These are phyloP conservation scores for Dryadomyces sulphureus DNA, from an alignment of 2,329 filamentous ascomycete species.

Conservation along the genomic window DNA sequence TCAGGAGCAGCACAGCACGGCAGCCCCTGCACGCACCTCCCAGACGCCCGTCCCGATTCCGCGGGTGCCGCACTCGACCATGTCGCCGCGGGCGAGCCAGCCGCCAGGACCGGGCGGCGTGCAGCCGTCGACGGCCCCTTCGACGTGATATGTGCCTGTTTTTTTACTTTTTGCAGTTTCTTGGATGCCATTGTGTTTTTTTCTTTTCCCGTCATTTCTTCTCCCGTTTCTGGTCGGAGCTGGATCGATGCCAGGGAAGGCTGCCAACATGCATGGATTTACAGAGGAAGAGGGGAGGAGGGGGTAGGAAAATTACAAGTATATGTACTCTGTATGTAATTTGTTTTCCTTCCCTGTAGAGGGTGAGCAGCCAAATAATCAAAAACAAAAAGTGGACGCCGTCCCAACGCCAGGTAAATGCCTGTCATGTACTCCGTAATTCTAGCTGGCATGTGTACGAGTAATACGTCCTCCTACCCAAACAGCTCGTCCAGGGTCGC, in stretches of 20 bases:
- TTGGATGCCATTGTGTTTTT: too few species aligned
- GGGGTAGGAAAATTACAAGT: too few species aligned
- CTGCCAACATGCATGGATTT: too few species aligned
- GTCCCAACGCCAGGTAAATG: too few species aligned
- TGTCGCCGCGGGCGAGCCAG: constrained; percentile 1
- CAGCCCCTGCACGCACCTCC: constrained; percentile 5
- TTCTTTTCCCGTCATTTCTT: too few species aligned
- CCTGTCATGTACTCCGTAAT: background rate
- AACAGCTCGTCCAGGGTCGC: constrained; percentile 26
- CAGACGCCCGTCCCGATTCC: constrained; percentile 14
- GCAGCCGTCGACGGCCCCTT: background rate
- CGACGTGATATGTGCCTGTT: constrained; percentile 15
- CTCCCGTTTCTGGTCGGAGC: too few species aligned
- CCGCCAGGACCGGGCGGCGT: background rate
- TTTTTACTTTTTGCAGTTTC: constrained; percentile 9
- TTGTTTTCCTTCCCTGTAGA: too few species aligned
- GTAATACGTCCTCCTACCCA: constrained; percentile 11
- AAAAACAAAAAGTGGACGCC: too few species aligned
- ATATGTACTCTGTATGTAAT: too few species aligned
- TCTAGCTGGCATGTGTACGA: too few species aligned
- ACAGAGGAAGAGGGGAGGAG: background rate
- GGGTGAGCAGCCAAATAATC: too few species aligned
- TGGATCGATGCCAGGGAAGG: too few species aligned
- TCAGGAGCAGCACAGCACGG: constrained; percentile 4
- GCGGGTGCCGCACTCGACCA: constrained; percentile 9